A percentile compares a stretch with the other conserved stretches of the same genome.
Conservation (phyloP, 441 rosid species). For the Euphorbia corollata region DNA sequence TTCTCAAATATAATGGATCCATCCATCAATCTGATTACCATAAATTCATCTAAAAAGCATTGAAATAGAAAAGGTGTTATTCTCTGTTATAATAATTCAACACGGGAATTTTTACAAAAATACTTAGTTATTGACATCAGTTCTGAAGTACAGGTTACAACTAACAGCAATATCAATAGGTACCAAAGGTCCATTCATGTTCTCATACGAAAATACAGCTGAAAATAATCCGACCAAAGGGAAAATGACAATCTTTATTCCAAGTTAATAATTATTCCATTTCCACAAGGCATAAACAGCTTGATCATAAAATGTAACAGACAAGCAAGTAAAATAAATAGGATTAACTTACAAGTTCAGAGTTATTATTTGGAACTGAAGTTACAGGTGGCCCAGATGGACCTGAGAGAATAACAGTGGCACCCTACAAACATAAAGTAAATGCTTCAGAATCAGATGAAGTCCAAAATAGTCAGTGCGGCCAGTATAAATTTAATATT, state of each 20-base stretch:
- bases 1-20: background rate
- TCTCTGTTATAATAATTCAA: background rate
- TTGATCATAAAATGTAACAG: conserved; percentile 1
- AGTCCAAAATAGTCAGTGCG: conserved; percentile 9
- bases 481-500: background rate
- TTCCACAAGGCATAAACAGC: conserved; percentile 1
- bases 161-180: background rate
- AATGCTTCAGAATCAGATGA: conserved; percentile 25
- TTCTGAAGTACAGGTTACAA: background rate
- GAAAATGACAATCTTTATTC: background rate
- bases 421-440: conserved; percentile 54
- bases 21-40: background rate
- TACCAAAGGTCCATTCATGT: background rate
- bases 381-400: conserved; percentile 91
- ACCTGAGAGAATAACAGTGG: conserved; percentile 86
- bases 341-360: conserved; percentile 68
- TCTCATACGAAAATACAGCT: background rate
- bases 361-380: conserved; percentile 72
- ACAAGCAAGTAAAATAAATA: background rate
- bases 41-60: background rate
- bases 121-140: background rate
- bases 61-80: background rate
- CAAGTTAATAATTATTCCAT: background rate
- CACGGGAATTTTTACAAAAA: background rate
- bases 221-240: background rate